Conservation (phyloP, 305 asterid genomes). For the Solanum hybrid region DNA sequence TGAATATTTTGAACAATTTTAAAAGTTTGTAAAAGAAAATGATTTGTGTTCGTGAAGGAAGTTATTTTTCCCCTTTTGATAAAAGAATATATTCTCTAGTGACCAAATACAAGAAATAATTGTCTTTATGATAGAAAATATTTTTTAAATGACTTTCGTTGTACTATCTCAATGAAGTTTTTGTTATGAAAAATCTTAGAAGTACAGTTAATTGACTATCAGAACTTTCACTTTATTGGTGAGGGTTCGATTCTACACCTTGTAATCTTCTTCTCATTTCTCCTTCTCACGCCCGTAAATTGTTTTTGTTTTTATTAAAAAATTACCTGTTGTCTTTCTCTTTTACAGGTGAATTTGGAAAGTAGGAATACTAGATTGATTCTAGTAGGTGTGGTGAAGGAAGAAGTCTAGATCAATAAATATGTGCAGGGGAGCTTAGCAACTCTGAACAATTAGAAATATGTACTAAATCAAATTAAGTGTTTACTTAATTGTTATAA, state of each 20-base stretch:
- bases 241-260: neutral
- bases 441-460: neutral
- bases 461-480: neutral
- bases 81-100: neutral
- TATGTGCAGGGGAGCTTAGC: neutral
- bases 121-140: neutral
- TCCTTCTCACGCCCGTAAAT: fast-evolving
- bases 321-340: fast-evolving
- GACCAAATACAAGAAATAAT: neutral
- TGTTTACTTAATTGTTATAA: neutral
- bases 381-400: neutral
- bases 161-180: neutral
- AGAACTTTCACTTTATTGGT: neutral
- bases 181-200: neutral
- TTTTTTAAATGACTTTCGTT: neutral
- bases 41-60: neutral
- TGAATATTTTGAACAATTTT: neutral
- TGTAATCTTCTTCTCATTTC: neutral
- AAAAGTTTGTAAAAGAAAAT: neutral
- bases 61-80: neutral
- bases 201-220: neutral
- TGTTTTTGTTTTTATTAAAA: no score
- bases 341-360: constrained; percentile 7
- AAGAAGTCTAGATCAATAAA: neutral
- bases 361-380: neutral